Conservation (phyloP, 1,139 yeast species). For the Hanseniaspora gamundiae region DNA sequence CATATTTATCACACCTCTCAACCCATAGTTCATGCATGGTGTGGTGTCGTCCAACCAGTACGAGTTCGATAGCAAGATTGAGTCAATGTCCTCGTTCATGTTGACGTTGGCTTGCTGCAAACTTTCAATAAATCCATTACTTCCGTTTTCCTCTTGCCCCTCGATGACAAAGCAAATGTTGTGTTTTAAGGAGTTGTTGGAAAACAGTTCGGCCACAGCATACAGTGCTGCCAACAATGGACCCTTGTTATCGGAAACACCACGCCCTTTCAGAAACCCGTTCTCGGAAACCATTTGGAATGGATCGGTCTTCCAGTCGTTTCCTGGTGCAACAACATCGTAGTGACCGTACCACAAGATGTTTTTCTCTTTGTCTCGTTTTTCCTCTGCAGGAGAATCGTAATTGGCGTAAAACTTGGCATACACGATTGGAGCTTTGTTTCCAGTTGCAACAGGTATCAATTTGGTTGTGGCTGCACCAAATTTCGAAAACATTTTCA, state of each 20-base stretch:
- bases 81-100: constrained; percentile 61
- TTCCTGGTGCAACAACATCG: constrained; percentile 67
- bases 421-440: constrained; percentile 67
- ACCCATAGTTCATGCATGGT: constrained; percentile 89
- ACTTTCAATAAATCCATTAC: constrained; percentile 68
- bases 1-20: constrained; percentile 82
- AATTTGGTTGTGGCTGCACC: constrained; percentile 65
- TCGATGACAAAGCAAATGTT: constrained; percentile 81
- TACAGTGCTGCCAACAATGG: constrained; percentile 83
- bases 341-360: constrained; percentile 91
- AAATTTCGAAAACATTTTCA: constrained; percentile 46
- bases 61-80: constrained; percentile 82
- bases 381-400: not conserved
- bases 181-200: constrained; percentile 39
- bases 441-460: constrained; percentile 55
- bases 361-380: constrained; percentile 22
- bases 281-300: constrained; percentile 61
- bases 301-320: constrained; percentile 70
- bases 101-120: constrained; percentile 36
- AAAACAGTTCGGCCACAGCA: constrained; percentile 66
- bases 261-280: constrained; percentile 85
- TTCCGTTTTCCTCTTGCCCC: constrained; percentile 94
- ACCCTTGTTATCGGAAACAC: constrained; percentile 91
- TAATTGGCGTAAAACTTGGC: constrained; percentile 46
- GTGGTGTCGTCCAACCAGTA: constrained; percentile 85